Conservation (phyloP, 331 rosid species). For the Quercus phellos region DNA sequence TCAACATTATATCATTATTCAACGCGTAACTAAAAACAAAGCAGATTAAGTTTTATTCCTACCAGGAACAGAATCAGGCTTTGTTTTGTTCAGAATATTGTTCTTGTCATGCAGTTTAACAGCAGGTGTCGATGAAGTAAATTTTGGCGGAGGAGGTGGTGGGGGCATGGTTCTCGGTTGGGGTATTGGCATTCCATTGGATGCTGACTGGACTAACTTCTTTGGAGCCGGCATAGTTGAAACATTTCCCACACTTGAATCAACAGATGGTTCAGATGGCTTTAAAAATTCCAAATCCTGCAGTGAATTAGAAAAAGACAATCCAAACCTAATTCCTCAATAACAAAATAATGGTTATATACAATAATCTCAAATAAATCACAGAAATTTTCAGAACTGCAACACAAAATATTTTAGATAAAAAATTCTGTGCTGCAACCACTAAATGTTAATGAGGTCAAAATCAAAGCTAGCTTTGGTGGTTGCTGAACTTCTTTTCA, state of each 20-base stretch:
- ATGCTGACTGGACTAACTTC: slow-evolving; percentile 53
- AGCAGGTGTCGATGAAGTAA: slow-evolving; percentile 30
- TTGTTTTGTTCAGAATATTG: slow-evolving; percentile 31
- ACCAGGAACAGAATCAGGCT: slow-evolving; percentile 71
- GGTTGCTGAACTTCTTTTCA: slow-evolving; percentile 8
- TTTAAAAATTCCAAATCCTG: slow-evolving; percentile 50
- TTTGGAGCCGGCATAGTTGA: slow-evolving; percentile 78
- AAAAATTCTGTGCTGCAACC: background rate
- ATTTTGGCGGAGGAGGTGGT: slow-evolving; percentile 59
- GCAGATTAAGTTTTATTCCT: slow-evolving; percentile 15
- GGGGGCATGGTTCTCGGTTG: slow-evolving; percentile 44
- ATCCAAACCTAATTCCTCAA: slow-evolving; percentile 40
- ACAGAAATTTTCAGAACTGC: background rate
- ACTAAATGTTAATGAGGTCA: background rate
- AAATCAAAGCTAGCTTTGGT: slow-evolving; percentile 5
- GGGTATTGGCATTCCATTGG: slow-evolving; percentile 47
- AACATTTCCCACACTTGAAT: slow-evolving; percentile 51
- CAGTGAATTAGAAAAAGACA: slow-evolving; percentile 48
- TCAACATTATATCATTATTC: background rate
- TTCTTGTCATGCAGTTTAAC: slow-evolving; percentile 37
- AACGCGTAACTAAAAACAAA: background rate
- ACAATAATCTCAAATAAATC: background rate
- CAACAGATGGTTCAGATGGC: slow-evolving; percentile 32
- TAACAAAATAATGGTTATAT: slow-evolving; percentile 12
- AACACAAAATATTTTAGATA: too few species aligned